Base-by-base conservation (phyloP, 1,139 yeast genomes). In the Candida smagusa region DNA sequence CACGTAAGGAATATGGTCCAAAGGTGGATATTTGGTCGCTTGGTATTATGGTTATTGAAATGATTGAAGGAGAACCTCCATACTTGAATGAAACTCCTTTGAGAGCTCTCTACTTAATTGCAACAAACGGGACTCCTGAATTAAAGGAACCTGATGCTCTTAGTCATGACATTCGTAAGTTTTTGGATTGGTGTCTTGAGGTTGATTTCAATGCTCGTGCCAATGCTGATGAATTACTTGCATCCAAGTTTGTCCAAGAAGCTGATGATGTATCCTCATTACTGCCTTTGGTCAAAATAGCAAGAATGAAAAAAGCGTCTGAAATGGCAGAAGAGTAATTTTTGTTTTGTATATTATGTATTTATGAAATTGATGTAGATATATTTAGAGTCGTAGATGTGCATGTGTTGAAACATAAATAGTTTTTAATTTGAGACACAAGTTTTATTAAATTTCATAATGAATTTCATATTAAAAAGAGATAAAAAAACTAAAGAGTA, bases 11-110 rank as follows among this genome's bases (percentile, higher is more conserved):
- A 52, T 92, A 92, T 59, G 98, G 97, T 2, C 95, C 97, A 29
- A 90, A 94, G 63, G 96, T 92, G 40, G 98, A 92, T 62, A 84
- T 94, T 36, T 92, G 98, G 98, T 87, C 96, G 9, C 68, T 92
- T 47, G 98, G 98, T 47, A 92, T 92, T 49, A 92, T 92, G 98
- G 82, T 90, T 12, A 89, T 92, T 54, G 98, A 92, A 63, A 92
- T 92, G 98, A 87, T 92, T 49, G 97, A 92, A 63, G 97, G 98
- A 25, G 98, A 92, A 63, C 98, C 98, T 6, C 98, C 98, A 9
- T 92, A 92, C 58, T 71, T 92, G 59, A 89, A 90, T 53, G 98
- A 92, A 59, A 86, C 96, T 9, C 98, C 98, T 9, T 72, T 92
- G 53, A 68, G 87, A 58, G 98, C 98, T 0, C 71, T 92, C 40